These are phyloP conservation scores for Diaporthe sp. DNA, from an alignment of 2,329 filamentous ascomycete genomes.

Conservation along the genomic window DNA sequence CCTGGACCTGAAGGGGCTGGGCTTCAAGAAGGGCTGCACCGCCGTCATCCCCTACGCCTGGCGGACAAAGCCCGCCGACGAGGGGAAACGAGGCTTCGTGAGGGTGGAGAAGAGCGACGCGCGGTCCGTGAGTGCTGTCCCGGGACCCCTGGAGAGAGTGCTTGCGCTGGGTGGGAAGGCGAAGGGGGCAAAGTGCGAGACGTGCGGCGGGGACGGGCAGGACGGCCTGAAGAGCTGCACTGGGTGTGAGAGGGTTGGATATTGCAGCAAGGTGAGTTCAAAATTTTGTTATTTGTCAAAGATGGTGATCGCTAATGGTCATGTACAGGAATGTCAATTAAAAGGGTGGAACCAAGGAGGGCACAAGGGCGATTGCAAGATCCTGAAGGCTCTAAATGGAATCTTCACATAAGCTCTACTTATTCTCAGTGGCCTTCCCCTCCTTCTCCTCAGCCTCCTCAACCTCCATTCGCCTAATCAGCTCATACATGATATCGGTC, in stretches of 20 bases:
- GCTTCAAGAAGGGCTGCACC: conserved; percentile 54
- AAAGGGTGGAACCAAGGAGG: conserved; percentile 56
- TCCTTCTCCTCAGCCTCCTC: not conserved
- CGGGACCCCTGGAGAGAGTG: conserved; percentile 47
- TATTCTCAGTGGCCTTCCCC: not conserved
- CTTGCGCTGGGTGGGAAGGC: conserved; percentile 45
- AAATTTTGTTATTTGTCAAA: not conserved
- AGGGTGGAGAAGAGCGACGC: conserved; percentile 50
- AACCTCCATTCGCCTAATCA: not conserved
- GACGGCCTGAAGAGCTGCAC: conserved; percentile 55
- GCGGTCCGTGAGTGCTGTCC: conserved; percentile 51
- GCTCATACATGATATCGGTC: conserved; percentile 37
- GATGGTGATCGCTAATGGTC: conserved; percentile 27
- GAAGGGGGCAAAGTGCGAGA: conserved; percentile 44
- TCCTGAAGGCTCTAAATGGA: conserved; percentile 53
- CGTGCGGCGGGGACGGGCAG: conserved; percentile 46
- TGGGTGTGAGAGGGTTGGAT: conserved; percentile 57
- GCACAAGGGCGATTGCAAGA: conserved; percentile 60
- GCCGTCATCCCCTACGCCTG: conserved; percentile 52
- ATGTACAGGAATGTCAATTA: conserved; percentile 55
- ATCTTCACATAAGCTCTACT: conserved; percentile 47
- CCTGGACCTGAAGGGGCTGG: conserved; percentile 47
- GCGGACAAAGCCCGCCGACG: conserved; percentile 49
- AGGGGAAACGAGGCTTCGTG: conserved; percentile 55
- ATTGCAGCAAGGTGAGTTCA: conserved; percentile 60